Conservation (phyloP, 2,329 filamentous ascomycete species). For the Cladophialophora carrionii region DNA sequence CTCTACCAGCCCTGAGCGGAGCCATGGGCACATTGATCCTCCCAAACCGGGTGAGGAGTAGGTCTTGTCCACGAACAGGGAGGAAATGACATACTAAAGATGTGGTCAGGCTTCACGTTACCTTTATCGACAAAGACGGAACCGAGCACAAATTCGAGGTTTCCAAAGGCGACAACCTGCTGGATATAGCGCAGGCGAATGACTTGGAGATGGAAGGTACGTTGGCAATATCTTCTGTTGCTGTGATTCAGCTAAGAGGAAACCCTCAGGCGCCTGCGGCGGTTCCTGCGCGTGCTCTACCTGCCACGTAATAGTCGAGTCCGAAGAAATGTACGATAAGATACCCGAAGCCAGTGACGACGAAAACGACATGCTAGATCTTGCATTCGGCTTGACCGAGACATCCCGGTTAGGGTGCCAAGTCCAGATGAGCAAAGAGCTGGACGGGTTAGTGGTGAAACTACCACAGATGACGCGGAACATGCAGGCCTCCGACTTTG, state of each 20-base stretch:
- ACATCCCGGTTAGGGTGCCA: conserved; percentile 84
- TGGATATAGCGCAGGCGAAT: conserved; percentile 92
- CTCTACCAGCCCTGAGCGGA: conserved; percentile 62
- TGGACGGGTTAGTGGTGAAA: conserved; percentile 83
- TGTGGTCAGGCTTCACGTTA: conserved; percentile 72
- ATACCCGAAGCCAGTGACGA: conserved; percentile 78
- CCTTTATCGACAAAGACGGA: conserved; percentile 91
- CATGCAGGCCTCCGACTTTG: conserved; percentile 91
- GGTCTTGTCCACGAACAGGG: conserved; percentile 41
- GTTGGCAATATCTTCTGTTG: background rate
- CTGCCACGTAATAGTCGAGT: conserved; percentile 83
- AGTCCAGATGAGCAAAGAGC: conserved; percentile 84
- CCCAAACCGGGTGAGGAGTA: conserved; percentile 93
- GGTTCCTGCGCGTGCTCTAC: conserved; percentile 92
- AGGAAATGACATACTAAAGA: conserved; percentile 7
- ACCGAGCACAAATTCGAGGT: conserved; percentile 76
- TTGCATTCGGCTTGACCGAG: conserved; percentile 87
- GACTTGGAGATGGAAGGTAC: conserved; percentile 94
- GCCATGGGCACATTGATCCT: conserved; percentile 78
- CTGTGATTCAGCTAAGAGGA: background rate
- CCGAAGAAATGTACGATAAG: conserved; percentile 73
- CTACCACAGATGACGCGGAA: conserved; percentile 95
- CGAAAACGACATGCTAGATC: conserved; percentile 87
- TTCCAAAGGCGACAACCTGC: conserved; percentile 82
- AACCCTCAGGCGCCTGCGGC: conserved; percentile 73